Evolutionary conservation across 257 asterid genomes (phyloP), one percentile per base, ranked within the genome.

Genomic region (Leonotis leonurus): DNA sequence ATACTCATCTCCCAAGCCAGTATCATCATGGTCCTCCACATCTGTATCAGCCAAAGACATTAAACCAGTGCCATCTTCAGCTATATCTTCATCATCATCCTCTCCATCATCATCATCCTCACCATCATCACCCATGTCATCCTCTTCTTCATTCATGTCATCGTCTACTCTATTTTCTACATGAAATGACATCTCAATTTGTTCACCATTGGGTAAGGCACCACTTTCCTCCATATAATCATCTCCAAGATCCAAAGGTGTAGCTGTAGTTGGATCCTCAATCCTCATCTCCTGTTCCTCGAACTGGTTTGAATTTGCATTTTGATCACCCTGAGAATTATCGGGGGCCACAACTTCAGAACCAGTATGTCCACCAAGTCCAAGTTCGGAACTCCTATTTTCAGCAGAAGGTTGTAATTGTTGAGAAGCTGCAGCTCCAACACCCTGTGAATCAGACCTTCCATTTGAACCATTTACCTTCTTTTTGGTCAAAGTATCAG

Each of bases 21-120:
- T 39, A 65, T 89, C 99, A 70, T 92, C 99, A 64, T 85, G 97
- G 57, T 92, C 99, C 64, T 92, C 99, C 76, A 78, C 95, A 76
- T 92, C 99, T 56, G 99, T 87, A 78, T 92, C 99, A 64, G 94
- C 99, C 73, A 92, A 77, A 62, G 99, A 87, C 99, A 92, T 89
- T 69, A 92, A 60, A 73, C 89, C 95, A 26, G 93, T 79, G 68
- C 94, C 95, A 60, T 85, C 99, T 73, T 79, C 97, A 65, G 81
- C 97, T 72, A 86, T 85, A 72, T 89, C 97, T 57, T 87, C 99
- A 75, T 89, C 96, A 70, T 86, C 97, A 62, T 88, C 98, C 71
- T 86, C 98, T 33, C 87, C 90, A 13, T 87, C 97, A 50, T 90
- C 98, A n/a, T 88, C 96, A 60, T 88, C 98, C 76, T 84, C 96